A percentile compares a stretch with the other conserved stretches of the same genome.
Conservation (phyloP, 1,284 basidiomycete species). For the Pterulicium gracile region DNA sequence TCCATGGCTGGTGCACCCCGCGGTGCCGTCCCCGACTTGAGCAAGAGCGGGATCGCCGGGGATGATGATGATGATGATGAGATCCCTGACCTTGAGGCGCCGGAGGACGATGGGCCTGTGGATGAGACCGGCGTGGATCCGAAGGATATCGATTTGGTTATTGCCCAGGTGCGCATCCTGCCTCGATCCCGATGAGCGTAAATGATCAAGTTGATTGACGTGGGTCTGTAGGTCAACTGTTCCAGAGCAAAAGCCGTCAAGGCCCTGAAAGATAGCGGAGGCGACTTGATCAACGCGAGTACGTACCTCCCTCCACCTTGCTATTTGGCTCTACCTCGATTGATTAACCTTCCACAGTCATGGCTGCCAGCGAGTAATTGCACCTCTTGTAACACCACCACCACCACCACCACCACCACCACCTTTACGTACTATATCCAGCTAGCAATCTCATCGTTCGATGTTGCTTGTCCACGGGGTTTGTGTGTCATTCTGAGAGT, state of each 20-base stretch:
- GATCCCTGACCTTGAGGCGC: constrained; percentile 72
- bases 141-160: constrained; percentile 94
- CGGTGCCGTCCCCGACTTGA: constrained; percentile 39
- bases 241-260: constrained; percentile 83
- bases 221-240: constrained; percentile 38
- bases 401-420: not conserved
- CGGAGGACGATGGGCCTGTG: constrained; percentile 67
- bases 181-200: not conserved
- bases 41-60: constrained; percentile 35
- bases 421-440: constrained; percentile 8
- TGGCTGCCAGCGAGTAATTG: constrained; percentile 64
- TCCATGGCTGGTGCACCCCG: constrained; percentile 58
- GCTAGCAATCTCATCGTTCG: constrained; percentile 4
- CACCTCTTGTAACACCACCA: not conserved
- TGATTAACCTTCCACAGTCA: constrained; percentile 29
- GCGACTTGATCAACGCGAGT: constrained; percentile 94
- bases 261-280: constrained; percentile 80
- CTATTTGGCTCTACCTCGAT: not conserved
- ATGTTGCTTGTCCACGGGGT: too few species aligned
- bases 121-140: constrained; percentile 82
- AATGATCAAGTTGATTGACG: not conserved
- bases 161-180: constrained; percentile 57
- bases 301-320: constrained; percentile 26
- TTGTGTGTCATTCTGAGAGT: too few species aligned
- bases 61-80: constrained; percentile 68